Conservation (phyloP, 352 stramenopile species). For the Globisporangium parvum region DNA sequence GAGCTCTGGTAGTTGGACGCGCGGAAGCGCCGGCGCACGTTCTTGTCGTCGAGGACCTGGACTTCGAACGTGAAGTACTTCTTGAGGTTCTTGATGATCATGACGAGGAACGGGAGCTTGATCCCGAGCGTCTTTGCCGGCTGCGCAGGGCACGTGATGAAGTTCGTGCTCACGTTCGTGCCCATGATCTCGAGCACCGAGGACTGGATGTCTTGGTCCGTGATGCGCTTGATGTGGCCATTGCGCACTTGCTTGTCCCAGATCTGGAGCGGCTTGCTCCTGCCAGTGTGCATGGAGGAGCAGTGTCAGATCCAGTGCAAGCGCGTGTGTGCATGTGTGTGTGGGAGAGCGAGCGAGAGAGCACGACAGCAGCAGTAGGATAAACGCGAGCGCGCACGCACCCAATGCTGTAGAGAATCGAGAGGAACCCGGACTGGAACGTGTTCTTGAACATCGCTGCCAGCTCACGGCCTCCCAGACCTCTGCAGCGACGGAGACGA, state of each 20-base stretch:
- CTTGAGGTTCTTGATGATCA: conserved; percentile 99
- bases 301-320: not conserved
- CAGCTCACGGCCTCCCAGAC: not conserved
- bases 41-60: conserved; percentile 98
- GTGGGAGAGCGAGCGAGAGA: not conserved
- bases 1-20: conserved; percentile 97
- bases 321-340: not conserved
- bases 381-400: conserved; percentile 7
- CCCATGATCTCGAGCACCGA: conserved; percentile 97
- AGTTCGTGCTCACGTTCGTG: conserved; percentile 98
- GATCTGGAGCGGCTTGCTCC: conserved; percentile 97
- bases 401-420: conserved; percentile 97
- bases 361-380: too few relatives aligned
- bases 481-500: too few relatives aligned
- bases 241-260: conserved; percentile 98
- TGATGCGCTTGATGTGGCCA: conserved; percentile 98
- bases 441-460: conserved; percentile 95
- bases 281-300: conserved; percentile 14
- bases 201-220: conserved; percentile 97
- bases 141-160: conserved; percentile 94
- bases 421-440: conserved; percentile 97
- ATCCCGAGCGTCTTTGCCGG: conserved; percentile 95
- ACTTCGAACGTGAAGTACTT: conserved; percentile 99
- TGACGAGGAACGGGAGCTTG: conserved; percentile 97
- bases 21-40: conserved; percentile 93